phyloP scores from a whole-genome alignment of 2,329 filamentous ascomycete genomes.

The Colletotrichum spaethianum region DNA sequence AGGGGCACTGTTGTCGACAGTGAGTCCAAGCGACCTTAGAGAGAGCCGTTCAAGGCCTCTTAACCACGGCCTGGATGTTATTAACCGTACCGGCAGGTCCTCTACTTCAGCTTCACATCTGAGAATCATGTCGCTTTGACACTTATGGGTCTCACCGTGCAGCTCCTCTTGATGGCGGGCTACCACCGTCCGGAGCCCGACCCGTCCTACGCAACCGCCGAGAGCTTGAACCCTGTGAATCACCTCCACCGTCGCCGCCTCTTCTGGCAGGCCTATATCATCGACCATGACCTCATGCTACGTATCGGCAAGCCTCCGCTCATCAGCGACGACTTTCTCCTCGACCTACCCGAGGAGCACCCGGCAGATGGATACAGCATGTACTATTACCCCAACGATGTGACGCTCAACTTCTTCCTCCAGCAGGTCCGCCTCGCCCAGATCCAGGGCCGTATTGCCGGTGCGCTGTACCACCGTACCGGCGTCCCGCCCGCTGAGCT shows the following conservation, averaged over 20 bases:
- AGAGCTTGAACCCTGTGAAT: background rate
- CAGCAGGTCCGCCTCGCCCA: constrained; percentile 37
- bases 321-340: constrained; percentile 35
- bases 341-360: constrained; percentile 36
- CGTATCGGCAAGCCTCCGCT: constrained; percentile 36
- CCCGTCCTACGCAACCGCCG: background rate
- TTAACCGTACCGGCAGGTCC: constrained; percentile 1
- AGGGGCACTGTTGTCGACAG: constrained; percentile 22
- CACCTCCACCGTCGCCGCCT: constrained; percentile 28
- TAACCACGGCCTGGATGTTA: background rate
- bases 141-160: constrained; percentile 18
- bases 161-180: constrained; percentile 29
- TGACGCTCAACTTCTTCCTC: constrained; percentile 35
- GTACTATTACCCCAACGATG: constrained; percentile 30
- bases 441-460: constrained; percentile 26
- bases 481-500: constrained; percentile 23
- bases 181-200: constrained; percentile 21
- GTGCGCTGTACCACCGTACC: constrained; percentile 21
- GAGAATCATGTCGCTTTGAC: constrained; percentile 29
- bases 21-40: background rate
- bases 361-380: constrained; percentile 34
- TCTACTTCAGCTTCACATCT: constrained; percentile 30
- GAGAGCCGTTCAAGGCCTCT: background rate
- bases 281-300: constrained; percentile 31
- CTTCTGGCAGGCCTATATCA: constrained; percentile 32